Base-by-base conservation (phyloP, 331 rosid genomes). In the Telfairia occidentalis region DNA sequence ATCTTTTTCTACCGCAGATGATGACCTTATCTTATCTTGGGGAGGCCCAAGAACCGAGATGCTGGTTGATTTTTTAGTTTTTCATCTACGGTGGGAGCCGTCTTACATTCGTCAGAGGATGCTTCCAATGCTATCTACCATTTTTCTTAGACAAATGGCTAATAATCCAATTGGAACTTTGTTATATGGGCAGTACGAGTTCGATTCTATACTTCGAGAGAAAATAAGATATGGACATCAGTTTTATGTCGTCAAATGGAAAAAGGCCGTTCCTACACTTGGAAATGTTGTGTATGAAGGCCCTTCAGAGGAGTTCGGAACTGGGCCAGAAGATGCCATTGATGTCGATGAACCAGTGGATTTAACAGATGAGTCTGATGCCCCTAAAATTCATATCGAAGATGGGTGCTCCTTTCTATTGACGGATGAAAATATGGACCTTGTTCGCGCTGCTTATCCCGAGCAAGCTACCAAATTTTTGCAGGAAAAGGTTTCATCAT, bases 351-450 rank as follows among this genome's bases (percentile, higher is more conserved):
- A 87, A 78, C 65, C 79, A 16, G 55, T 80, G 55, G 79, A 83
- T 89, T n/a, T 70, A 45, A 63, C 84, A 29, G 89, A 94, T 9
- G 96, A 88, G 58, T 57, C 82, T 30, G 88, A 90, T 79, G 81
- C 30, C 18, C 89, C 96, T 0, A 78, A 54, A 80, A 78, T 80
- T 84, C 78, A 38, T 23, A 78, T 66, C 75, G 84, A 82, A 21
- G 86, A 81, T 5, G 96, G 92, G 12, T 79, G 83, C 81, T 79
- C 59, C 81, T 83, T 91, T 79, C 73, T 94, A 77, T 74, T 91
- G 83, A 94, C 97, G 1, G 97, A 94, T 76, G 98, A 94, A 83
- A 91, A 88, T 75, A 83, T 79, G 85, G 90, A 90, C 30, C 96
- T 94, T 43, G 89, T 94, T 63, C 85, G 46, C 2, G 87, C 96